These are phyloP conservation scores for Gossypium thurberi DNA, from an alignment of 345 rosid genomes.

Conservation along the genomic window DNA sequence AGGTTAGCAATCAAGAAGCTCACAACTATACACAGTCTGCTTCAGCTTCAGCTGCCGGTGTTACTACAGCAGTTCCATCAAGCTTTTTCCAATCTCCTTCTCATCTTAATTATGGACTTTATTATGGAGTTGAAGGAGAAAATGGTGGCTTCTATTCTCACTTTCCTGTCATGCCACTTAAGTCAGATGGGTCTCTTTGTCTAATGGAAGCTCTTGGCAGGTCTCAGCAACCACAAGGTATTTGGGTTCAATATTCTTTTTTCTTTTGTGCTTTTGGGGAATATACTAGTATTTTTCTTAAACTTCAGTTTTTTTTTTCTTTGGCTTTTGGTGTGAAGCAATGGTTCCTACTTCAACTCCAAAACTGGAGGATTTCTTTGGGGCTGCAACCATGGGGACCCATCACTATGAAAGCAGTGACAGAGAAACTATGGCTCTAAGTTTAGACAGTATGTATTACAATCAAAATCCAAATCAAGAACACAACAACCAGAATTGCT, in stretches of 20 bases:
- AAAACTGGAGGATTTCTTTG: slow-evolving; percentile 88
- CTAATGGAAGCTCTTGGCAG: slow-evolving; percentile 81
- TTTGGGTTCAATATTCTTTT: slow-evolving; percentile 13
- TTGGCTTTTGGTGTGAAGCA: slow-evolving; percentile 33
- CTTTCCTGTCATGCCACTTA: slow-evolving; percentile 76
- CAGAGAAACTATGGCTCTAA: slow-evolving; percentile 72
- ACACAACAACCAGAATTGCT: slow-evolving; percentile 30
- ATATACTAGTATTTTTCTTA: neutral
- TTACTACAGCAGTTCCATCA: slow-evolving; percentile 28
- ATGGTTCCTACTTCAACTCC: slow-evolving; percentile 56
- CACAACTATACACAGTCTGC: slow-evolving; percentile 20
- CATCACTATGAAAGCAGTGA: slow-evolving; percentile 55
- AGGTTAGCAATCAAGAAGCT: slow-evolving; percentile 22
- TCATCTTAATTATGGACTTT: slow-evolving; percentile 39
- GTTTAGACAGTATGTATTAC: slow-evolving; percentile 62
- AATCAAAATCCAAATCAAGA: slow-evolving; percentile 33
- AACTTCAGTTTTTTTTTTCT: slow-evolving; percentile 20
- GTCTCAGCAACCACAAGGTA: slow-evolving; percentile 64
- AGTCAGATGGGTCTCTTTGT: slow-evolving; percentile 94
- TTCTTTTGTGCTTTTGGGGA: slow-evolving; percentile 19
- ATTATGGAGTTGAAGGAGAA: slow-evolving; percentile 43
- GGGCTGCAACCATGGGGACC: slow-evolving; percentile 57
- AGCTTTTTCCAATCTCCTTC: slow-evolving; percentile 29
- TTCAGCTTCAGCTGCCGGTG: slow-evolving; percentile 13
- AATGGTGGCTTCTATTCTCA: slow-evolving; percentile 43